Evolutionary conservation across 2,329 filamentous ascomycete species (phyloP), one percentile per base, ranked within the genome.

Genomic region (Didymella sp.): DNA sequence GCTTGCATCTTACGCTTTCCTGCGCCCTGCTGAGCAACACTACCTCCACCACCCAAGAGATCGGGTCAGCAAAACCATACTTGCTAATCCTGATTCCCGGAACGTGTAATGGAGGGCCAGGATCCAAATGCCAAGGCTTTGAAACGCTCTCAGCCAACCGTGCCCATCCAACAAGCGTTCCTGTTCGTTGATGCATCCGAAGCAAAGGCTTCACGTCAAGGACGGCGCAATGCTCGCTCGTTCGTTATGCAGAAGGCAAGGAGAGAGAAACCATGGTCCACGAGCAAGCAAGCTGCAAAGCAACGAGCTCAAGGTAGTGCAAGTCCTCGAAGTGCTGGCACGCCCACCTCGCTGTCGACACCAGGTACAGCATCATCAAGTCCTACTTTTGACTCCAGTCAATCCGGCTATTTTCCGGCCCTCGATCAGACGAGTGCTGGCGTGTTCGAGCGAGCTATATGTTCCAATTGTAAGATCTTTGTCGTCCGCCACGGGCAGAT

Each of bases 161-260:
- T 61, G 41, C 64, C 72, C 42, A 58, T 64, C 22, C 71, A 71
- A 42, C 70, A 73, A 47, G 72, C 71, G 56, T 76, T 76, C 59
- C 70, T 76, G 55, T 76, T 76, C 51, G 73, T 76, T 51, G 73
- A 76, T 59, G 68, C 73, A 15, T 72, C 71, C 43, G 70, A 75
- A 61, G 70, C 72, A 52, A 75, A 75, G 63, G 71, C 69, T 38
- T 75, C 72, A 12, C 67, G 71, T 59, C 72, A 75, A 67, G 73
- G 73, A 40, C 73, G 73, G 40, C 73, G 73, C 47, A 73, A 74
- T 73, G 73, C 73, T 68, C 73, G 74, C 51, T 76, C 74, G 38
- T 76, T 76, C 62, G 73, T 77, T 19, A 76, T 77, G 74, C 73
- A 75, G 62, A 75, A 72, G 47, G 74, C 73, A 24, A 66, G 74